A percentile compares a stretch with the other conserved stretches of the same genome.
phyloP scores from a whole-genome alignment of 106 monocot genomes.

The Platanthera guangdongensis region DNA sequence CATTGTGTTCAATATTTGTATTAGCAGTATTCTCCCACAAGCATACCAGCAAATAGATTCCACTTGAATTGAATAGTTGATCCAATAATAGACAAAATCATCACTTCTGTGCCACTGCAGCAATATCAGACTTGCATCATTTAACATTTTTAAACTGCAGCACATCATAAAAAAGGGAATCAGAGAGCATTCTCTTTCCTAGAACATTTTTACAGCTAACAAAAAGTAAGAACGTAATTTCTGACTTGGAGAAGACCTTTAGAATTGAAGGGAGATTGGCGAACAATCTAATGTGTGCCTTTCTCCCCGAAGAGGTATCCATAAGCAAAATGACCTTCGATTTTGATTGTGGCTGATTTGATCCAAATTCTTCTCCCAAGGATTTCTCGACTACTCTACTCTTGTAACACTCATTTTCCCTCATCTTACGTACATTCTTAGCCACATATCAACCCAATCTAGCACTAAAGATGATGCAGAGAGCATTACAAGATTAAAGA shows the following conservation, averaged over 20 bases:
- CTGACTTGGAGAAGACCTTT: constrained; percentile 97
- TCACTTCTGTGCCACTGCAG: no score
- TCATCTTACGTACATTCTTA: constrained; percentile 91
- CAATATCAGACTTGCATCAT: no score
- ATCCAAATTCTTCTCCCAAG: constrained; percentile 87
- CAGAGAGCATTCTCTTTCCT: not conserved
- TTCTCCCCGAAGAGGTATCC: constrained; percentile 97
- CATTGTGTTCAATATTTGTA: no score
- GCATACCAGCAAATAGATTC: no score
- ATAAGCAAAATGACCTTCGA: constrained; percentile 93
- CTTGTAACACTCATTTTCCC: constrained; percentile 81
- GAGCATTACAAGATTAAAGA: constrained; percentile 22
- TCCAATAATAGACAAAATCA: no score
- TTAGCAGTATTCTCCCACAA: no score
- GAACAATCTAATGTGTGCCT: constrained; percentile 93
- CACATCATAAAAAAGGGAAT: no score
- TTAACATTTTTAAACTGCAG: no score
- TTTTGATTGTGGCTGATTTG: constrained; percentile 83
- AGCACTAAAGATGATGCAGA: constrained; percentile 61
- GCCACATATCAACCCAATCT: constrained; percentile 99
- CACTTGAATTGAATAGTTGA: no score
- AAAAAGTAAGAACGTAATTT: not conserved
- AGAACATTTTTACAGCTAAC: not conserved
- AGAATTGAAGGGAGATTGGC: constrained; percentile 94
- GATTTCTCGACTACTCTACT: constrained; percentile 91